A percentile compares a stretch with the other conserved stretches of the same genome.
phyloP scores from a whole-genome alignment of 1,284 basidiomycete species.

The Sanghuangporus weigelae region DNA sequence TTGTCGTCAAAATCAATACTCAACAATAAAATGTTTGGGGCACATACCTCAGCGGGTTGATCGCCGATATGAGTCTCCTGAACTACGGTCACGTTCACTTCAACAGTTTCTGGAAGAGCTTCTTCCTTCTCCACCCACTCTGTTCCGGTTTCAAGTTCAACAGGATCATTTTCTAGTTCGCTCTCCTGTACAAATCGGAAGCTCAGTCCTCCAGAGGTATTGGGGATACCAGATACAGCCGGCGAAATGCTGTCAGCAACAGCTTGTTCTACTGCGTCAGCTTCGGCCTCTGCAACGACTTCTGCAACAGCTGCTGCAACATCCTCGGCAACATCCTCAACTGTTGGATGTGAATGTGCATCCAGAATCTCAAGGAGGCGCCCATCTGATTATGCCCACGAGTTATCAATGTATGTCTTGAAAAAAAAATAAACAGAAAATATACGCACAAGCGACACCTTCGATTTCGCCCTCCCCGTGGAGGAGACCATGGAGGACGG shows the following conservation, averaged over 20 bases:
- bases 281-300: background rate
- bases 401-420: background rate
- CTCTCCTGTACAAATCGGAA: conserved; percentile 77
- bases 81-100: conserved; percentile 27
- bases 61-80: conserved; percentile 21
- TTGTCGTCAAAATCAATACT: background rate
- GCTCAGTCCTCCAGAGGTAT: conserved; percentile 25
- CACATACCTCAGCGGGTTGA: conserved; percentile 25
- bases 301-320: conserved; percentile 8
- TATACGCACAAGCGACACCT: conserved; percentile 52
- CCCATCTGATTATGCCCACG: conserved; percentile 37
- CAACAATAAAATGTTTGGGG: conserved; percentile 13
- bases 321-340: conserved; percentile 25
- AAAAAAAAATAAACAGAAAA: background rate
- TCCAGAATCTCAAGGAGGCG: conserved; percentile 53
- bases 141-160: conserved; percentile 40
- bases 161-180: conserved; percentile 51
- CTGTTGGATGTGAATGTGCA: conserved; percentile 45
- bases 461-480: conserved; percentile 51
- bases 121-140: conserved; percentile 46
- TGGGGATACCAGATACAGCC: conserved; percentile 20
- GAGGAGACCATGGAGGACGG: conserved; percentile 49
- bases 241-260: conserved; percentile 29
- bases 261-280: background rate
- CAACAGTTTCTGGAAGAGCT: conserved; percentile 10